These are phyloP conservation scores for Nannochloropsis granulata DNA, from an alignment of 108 stramenopile genomes.

Conservation along the genomic window DNA sequence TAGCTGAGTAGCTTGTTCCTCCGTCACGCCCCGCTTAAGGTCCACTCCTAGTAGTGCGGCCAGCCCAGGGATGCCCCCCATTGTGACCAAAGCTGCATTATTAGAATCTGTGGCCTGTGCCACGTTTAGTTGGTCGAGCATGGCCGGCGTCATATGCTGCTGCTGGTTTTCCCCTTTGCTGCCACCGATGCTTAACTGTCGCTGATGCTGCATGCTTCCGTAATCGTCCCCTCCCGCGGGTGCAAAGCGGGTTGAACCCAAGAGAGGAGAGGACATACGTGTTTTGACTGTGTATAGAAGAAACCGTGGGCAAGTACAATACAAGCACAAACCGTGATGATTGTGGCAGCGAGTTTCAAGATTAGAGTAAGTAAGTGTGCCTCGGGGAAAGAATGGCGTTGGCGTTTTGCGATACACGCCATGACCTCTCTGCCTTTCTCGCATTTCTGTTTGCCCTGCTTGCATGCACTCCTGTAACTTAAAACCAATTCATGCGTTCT, in stretches of 20 bases:
- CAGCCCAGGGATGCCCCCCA: neutral
- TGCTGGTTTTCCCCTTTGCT: neutral
- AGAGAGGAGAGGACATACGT: neutral
- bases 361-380: no score
- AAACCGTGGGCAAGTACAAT: no score
- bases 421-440: no score
- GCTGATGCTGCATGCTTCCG: neutral
- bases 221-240: neutral
- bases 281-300: no score
- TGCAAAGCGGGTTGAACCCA: neutral
- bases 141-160: neutral
- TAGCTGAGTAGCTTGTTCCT: neutral
- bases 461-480: no score
- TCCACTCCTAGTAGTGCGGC: neutral
- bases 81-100: neutral
- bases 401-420: no score
- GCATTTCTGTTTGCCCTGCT: no score
- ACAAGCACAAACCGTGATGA: no score
- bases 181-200: neutral
- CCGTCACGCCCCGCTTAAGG: neutral
- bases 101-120: neutral
- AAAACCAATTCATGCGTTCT: no score
- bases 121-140: neutral
- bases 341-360: no score
- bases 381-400: no score